Conservation (phyloP, 345 rosid genomes). For the Murraya koenigii region DNA sequence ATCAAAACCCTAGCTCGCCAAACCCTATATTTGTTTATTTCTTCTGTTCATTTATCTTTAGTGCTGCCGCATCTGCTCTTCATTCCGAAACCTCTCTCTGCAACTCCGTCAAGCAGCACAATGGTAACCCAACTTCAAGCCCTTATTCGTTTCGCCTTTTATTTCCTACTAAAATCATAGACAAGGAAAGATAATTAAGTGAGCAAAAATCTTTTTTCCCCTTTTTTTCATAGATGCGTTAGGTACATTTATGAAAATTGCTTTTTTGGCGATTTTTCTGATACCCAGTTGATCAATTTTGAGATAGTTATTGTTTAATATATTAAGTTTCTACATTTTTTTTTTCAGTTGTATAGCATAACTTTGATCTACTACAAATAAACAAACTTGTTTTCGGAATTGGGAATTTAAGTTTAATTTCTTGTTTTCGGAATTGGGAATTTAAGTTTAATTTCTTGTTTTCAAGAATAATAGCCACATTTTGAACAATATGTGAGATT, state of each 20-base stretch:
- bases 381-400: not conserved
- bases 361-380: not conserved
- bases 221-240: not conserved
- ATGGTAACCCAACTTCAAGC: not conserved
- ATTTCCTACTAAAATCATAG: not conserved
- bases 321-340: not conserved
- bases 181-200: no score
- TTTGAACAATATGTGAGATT: not conserved
- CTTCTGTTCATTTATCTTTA: not conserved
- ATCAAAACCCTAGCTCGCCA: not conserved
- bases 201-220: not conserved
- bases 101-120: not conserved
- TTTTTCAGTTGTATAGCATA: not conserved
- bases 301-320: not conserved
- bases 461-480: not conserved
- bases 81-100: not conserved
- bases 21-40: not conserved
- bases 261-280: not conserved
- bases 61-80: conserved; percentile 2
- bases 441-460: not conserved
- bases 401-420: not conserved
- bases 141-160: not conserved
- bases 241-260: not conserved
- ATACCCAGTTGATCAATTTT: not conserved
- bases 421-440: not conserved